phyloP scores from a whole-genome alignment of 345 rosid genomes.

The Ceriops tagal region DNA sequence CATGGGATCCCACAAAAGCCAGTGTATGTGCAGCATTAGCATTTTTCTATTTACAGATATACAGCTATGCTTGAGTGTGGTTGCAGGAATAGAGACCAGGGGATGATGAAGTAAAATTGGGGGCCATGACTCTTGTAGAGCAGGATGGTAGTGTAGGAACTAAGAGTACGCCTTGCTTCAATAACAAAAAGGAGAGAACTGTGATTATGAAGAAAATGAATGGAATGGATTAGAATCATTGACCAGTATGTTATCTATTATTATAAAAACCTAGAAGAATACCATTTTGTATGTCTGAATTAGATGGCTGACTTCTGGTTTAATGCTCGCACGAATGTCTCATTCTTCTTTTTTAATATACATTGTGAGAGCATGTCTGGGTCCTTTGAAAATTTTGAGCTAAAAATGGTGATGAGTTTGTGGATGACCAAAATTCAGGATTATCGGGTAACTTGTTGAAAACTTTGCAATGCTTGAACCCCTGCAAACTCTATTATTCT shows the following conservation, averaged over 20 bases:
- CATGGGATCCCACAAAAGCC: slow-evolving; percentile 86
- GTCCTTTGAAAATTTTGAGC: background rate
- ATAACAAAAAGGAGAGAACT: too few species aligned
- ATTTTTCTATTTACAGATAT: background rate
- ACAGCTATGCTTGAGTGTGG: too few species aligned
- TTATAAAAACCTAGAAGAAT: background rate
- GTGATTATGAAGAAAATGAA: too few species aligned
- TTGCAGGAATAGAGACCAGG: too few species aligned
- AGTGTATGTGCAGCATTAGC: slow-evolving; percentile 42
- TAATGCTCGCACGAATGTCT: background rate
- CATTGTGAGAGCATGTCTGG: too few species aligned
- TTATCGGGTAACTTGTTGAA: background rate
- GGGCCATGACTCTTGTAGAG: too few species aligned
- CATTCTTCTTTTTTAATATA: too few species aligned
- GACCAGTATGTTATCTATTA: background rate
- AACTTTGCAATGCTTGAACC: background rate
- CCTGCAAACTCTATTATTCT: too few species aligned
- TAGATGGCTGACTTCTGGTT: background rate
- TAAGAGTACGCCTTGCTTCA: too few species aligned
- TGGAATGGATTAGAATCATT: slow-evolving; percentile 1
- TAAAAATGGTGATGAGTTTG: background rate
- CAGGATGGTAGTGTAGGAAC: too few species aligned
- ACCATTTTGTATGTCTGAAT: background rate
- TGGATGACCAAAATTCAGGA: background rate
- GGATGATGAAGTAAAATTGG: too few species aligned